Conservation (phyloP, 352 stramenopile genomes). For the Albugo laibachii region DNA sequence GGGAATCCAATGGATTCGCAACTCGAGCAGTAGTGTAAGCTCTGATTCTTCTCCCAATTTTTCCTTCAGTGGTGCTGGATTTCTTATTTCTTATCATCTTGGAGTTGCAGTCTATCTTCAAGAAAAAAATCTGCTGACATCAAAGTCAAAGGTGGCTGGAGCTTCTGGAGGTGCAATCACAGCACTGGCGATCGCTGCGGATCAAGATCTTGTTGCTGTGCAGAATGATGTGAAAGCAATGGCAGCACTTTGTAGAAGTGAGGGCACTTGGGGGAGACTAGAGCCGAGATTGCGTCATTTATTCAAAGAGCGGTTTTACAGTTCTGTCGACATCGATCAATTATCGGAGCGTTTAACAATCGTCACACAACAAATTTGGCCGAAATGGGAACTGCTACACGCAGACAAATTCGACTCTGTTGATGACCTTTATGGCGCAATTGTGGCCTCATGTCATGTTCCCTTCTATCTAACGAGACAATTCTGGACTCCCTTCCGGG, state of each 20-base stretch:
- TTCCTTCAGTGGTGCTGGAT: slow-evolving; percentile 59
- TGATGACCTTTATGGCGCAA: slow-evolving; percentile 31
- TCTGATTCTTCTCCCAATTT: slow-evolving; percentile 17
- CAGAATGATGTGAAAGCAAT: slow-evolving; percentile 36
- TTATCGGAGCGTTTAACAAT: slow-evolving; percentile 36
- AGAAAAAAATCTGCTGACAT: slow-evolving; percentile 22
- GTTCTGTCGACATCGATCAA: slow-evolving; percentile 15
- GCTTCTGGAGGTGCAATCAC: slow-evolving; percentile 52
- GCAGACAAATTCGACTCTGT: slow-evolving; percentile 32
- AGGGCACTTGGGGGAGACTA: slow-evolving; percentile 45
- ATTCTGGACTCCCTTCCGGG: slow-evolving; percentile 28
- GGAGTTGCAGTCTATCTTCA: slow-evolving; percentile 38
- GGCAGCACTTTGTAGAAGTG: slow-evolving; percentile 20
- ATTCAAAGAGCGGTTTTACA: slow-evolving; percentile 28
- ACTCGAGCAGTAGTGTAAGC: too few species aligned
- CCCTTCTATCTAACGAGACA: slow-evolving; percentile 46
- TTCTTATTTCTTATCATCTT: slow-evolving; percentile 64
- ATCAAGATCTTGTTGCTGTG: slow-evolving; percentile 28
- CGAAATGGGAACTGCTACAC: slow-evolving; percentile 22
- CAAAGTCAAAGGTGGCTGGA: slow-evolving; percentile 33
- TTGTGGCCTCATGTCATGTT: slow-evolving; percentile 62
- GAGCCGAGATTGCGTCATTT: slow-evolving; percentile 31
- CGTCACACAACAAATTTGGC: slow-evolving; percentile 51
- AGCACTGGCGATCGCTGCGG: slow-evolving; percentile 32
- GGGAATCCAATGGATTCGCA: too few species aligned